Conservation (phyloP, 179 eudicot genomes). For the Spinacia oleracea region DNA sequence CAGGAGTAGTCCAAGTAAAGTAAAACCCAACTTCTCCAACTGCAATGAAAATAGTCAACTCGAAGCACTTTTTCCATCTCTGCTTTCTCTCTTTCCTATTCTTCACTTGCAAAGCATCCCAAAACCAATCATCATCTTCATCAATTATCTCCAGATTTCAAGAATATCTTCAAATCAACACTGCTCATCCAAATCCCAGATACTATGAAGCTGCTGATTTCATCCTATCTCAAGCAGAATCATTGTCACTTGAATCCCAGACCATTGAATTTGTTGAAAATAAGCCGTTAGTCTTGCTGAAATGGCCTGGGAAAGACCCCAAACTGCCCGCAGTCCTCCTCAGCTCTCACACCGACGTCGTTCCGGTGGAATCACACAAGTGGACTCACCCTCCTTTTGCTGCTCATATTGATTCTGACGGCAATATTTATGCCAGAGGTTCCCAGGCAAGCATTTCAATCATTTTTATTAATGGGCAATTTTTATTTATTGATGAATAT, state of each 20-base stretch:
- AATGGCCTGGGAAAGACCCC: conserved; percentile 65
- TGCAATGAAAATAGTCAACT: neutral
- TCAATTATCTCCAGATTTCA: conserved; percentile 56
- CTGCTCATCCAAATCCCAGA: conserved; percentile 76
- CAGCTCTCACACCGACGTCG: conserved; percentile 86
- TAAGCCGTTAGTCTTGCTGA: conserved; percentile 68
- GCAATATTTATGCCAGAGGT: conserved; percentile 70
- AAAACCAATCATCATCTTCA: neutral
- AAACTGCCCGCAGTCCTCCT: conserved; percentile 57
- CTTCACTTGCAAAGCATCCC: neutral
- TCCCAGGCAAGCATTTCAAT: conserved; percentile 45
- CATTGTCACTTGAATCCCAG: conserved; percentile 53
- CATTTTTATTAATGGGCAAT: neutral
- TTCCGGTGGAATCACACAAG: conserved; percentile 74
- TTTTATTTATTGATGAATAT: neutral
- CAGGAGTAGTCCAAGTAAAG: too few species aligned
- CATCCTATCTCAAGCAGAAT: conserved; percentile 52
- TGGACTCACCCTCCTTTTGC: conserved; percentile 70
- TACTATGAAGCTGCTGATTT: conserved; percentile 65
- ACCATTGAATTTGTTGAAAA: conserved; percentile 50
- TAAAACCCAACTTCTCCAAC: too few species aligned
- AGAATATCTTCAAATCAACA: conserved; percentile 61
- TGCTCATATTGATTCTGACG: conserved; percentile 43
- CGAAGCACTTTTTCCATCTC: conserved; percentile 2
- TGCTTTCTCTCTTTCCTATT: neutral